These are phyloP conservation scores for Alectoria sarmentosa DNA, from an alignment of 495 filamentous ascomycete species.

Conservation along the genomic window DNA sequence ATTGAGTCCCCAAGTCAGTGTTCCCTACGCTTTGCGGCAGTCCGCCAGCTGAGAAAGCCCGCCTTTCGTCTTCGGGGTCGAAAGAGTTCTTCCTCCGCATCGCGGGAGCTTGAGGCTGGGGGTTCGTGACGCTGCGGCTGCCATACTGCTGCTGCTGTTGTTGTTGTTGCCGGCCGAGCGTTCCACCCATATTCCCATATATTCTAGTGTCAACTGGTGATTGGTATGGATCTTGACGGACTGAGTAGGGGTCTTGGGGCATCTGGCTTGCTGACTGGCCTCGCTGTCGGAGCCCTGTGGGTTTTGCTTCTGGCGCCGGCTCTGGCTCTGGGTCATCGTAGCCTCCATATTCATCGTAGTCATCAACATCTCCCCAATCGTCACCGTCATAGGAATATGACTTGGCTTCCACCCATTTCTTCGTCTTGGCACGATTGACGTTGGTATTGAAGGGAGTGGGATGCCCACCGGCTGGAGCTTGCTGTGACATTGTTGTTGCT, in stretches of 20 bases:
- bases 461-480: constrained; percentile 27
- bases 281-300: constrained; percentile 35
- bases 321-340: constrained; percentile 44
- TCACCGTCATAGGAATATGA: constrained; percentile 82
- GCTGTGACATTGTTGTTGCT: constrained; percentile 23
- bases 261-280: constrained; percentile 30
- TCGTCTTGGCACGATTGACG: constrained; percentile 84
- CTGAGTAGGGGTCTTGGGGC: constrained; percentile 11
- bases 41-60: constrained; percentile 33
- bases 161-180: neutral
- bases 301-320: constrained; percentile 42
- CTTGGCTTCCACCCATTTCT: constrained; percentile 92
- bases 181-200: constrained; percentile 2
- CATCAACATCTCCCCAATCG: constrained; percentile 86
- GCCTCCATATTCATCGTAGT: constrained; percentile 62
- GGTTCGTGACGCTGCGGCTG: constrained; percentile 20
- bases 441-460: constrained; percentile 66
- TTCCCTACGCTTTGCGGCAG: constrained; percentile 19
- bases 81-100: constrained; percentile 37
- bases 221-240: constrained; percentile 15
- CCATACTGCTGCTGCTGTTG: constrained; percentile 22
- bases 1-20: neutral
- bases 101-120: constrained; percentile 12
- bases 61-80: constrained; percentile 41
- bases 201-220: constrained; percentile 14